Percentiles rank a stretch among this genome's conserved stretches.
Conservation (phyloP, 345 rosid genomes). For the Pugionium cornutum region DNA sequence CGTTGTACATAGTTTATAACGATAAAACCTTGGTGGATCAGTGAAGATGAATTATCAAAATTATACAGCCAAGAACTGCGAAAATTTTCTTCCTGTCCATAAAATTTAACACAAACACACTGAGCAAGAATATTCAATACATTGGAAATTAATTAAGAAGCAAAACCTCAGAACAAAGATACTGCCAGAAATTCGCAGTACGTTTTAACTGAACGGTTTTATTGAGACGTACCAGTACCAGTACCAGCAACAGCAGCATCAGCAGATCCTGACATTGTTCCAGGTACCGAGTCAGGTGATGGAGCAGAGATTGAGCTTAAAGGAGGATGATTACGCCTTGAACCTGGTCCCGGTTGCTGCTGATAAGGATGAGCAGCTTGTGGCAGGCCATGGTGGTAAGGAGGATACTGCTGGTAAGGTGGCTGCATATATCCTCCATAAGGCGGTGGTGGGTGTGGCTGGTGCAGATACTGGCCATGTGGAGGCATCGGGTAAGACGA, state of each 20-base stretch:
- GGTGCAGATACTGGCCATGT: slow-evolving; percentile 29
- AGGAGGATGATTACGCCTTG: slow-evolving; percentile 35
- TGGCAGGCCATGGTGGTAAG: slow-evolving; percentile 45
- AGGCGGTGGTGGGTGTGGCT: slow-evolving; percentile 55
- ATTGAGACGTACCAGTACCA: slow-evolving; percentile 13
- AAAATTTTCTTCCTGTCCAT: not conserved
- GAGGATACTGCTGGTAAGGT: slow-evolving; percentile 69
- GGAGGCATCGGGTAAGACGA: slow-evolving; percentile 43
- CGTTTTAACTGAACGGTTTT: not conserved
- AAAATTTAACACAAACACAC: not conserved
- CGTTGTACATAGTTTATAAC: slow-evolving; percentile 7
- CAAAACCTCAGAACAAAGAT: not conserved
- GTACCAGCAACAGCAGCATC: slow-evolving; percentile 1
- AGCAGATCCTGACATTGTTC: slow-evolving; percentile 26
- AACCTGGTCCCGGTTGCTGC: slow-evolving; percentile 38
- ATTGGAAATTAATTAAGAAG: not conserved
- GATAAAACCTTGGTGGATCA: not conserved
- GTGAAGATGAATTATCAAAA: not conserved
- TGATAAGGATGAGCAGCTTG: slow-evolving; percentile 46
- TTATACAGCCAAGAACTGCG: not conserved
- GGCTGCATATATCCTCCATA: slow-evolving; percentile 58
- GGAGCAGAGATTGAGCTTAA: slow-evolving; percentile 28
- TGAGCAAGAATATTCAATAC: not conserved
- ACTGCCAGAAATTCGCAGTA: not conserved
- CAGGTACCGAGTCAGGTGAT: slow-evolving; percentile 17